Base-by-base conservation (phyloP, 805 yeast genomes). In the Candida takata region DNA sequence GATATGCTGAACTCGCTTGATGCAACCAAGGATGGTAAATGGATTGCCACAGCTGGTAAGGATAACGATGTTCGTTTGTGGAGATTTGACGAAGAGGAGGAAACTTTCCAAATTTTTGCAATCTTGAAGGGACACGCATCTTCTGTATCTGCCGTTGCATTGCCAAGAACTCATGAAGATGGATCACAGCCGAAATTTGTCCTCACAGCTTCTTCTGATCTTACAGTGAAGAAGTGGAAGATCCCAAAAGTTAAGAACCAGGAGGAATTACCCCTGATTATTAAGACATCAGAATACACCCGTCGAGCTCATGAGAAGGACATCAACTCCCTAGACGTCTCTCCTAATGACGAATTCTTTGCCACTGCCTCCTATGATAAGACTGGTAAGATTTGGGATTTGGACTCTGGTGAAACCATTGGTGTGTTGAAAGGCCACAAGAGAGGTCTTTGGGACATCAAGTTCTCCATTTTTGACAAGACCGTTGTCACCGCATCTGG, bases 251-350 rank as follows among this genome's bases (percentile, higher is more conserved):
- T 96, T 26, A 70, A 76, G 48, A 72, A 77, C 49, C 42, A 35
- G 24, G 35, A 35, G 11, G 46, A 50, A 14, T 47, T 48, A 5
- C 49, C 61, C 4, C 47, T 54, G 12, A 37, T 52, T 4, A 68
- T 84, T 6, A 76, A 70, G 48, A 64, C 69, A 3, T 83, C 96
- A 3, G 86, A 79, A 36, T 92, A 81, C 58, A 92, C 98, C 0
- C 77, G 96, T 66, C 77, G 88, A 52, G 97, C 97, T 2, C 99
- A 92, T 57, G 97, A 92, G 37, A 92, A 90, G 57, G 96, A 92
- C 58, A 92, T 92, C 41, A 94, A 92, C 52, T 73, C 90, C 3
- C 63, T 92, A 35, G 96, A 87, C 45, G 67, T 92, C 4, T 72
- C 97, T n/a, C 95, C 96, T 13, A 85, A 87, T 52, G 94, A 90